Percentiles rank a stretch among this genome's conserved stretches.
Conservation (phyloP, 192 early-diverging fungal genomes). For the Coemansia sp. region DNA sequence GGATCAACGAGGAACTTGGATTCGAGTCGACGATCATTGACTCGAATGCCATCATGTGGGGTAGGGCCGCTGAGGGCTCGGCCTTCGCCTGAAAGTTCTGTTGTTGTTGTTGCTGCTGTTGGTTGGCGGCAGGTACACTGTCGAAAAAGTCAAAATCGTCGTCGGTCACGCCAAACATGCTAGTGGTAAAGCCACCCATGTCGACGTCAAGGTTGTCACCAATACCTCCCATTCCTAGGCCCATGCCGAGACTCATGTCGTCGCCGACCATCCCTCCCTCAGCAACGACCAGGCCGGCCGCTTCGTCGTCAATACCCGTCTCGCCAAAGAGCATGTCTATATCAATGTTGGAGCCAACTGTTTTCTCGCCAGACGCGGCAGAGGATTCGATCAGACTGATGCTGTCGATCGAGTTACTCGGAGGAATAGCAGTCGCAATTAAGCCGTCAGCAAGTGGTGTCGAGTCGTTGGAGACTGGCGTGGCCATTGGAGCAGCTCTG, state of each 20-base stretch:
- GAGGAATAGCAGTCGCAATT: not conserved
- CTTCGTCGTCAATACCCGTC: conserved; percentile 7
- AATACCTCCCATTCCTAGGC: conserved; percentile 39
- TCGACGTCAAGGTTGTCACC: conserved; percentile 24
- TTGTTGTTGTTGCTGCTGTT: conserved; percentile 14
- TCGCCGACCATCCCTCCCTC: conserved; percentile 20
- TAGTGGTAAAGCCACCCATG: conserved; percentile 31
- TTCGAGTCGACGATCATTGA: not conserved
- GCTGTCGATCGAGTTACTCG: not conserved
- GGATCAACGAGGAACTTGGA: not conserved
- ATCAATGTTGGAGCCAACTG: conserved; percentile 5
- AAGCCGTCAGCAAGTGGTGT: not conserved
- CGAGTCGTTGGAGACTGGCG: conserved; percentile 3
- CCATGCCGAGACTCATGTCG: conserved; percentile 43
- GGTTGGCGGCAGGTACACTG: conserved; percentile 23
- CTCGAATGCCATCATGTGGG: not conserved
- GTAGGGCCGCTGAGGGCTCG: not conserved
- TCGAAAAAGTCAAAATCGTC: conserved; percentile 55
- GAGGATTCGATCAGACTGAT: not conserved
- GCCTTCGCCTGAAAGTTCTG: conserved; percentile 11
- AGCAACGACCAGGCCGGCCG: not conserved
- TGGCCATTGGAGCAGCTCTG: conserved; percentile 5
- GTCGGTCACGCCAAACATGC: conserved; percentile 53
- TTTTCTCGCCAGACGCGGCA: not conserved
- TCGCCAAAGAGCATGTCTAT: conserved; percentile 47